These are phyloP conservation scores for Orbilia javanica DNA, from an alignment of 2,329 filamentous ascomycete genomes.

Conservation along the genomic window DNA sequence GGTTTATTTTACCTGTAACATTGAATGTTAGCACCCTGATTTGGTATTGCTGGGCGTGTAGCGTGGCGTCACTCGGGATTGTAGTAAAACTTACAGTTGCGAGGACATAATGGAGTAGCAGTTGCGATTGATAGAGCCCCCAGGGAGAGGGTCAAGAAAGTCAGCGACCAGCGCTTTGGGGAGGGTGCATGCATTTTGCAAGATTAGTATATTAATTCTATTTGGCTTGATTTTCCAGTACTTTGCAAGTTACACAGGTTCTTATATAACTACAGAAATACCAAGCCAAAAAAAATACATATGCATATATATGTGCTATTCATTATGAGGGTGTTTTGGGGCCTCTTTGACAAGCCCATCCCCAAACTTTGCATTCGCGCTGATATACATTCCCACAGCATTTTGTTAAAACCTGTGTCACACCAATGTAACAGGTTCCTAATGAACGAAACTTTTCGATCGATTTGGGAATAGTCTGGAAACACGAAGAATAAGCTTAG, in stretches of 20 bases:
- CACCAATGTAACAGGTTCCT: neutral
- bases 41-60: neutral
- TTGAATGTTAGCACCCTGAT: neutral
- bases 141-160: neutral
- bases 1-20: conserved; percentile 22
- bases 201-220: neutral
- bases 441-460: neutral
- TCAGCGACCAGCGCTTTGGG: neutral
- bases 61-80: neutral
- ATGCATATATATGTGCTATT: neutral
- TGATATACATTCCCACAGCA: neutral
- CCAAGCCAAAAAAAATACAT: no score
- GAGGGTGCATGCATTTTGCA: neutral
- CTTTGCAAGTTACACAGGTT: neutral
- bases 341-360: neutral
- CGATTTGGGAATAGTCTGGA: neutral
- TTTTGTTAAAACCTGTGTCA: neutral
- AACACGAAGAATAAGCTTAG: no score
- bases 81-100: neutral
- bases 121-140: neutral
- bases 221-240: neutral
- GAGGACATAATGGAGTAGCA: neutral
- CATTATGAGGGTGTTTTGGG: neutral
- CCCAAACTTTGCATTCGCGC: neutral
- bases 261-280: neutral